Conservation (phyloP, 176 grass and related monocot genomes). For the Aechmea fasciata region DNA sequence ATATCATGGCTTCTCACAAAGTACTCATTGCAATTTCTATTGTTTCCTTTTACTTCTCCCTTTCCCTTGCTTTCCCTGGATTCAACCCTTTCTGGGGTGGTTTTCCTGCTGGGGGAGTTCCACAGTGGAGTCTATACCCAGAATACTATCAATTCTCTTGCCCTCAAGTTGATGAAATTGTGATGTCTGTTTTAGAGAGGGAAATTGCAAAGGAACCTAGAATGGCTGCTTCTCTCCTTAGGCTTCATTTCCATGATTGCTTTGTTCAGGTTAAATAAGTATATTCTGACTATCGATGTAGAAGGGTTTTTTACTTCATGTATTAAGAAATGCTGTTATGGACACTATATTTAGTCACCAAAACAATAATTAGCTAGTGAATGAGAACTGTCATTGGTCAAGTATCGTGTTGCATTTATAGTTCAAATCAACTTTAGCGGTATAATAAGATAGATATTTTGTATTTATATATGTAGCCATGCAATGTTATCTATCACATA, state of each 20-base stretch:
- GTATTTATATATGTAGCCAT: too few relatives aligned
- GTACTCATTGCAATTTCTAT: constrained; percentile 23
- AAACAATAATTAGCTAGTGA: not conserved
- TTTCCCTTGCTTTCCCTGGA: constrained; percentile 34
- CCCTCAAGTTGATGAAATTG: constrained; percentile 60
- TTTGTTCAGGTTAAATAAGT: constrained; percentile 59
- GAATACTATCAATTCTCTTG: constrained; percentile 58
- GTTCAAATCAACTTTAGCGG: not conserved
- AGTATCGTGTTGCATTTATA: not conserved
- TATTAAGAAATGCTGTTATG: not conserved
- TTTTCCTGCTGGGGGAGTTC: constrained; percentile 22
- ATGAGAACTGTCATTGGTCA: not conserved
- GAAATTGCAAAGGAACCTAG: constrained; percentile 42
- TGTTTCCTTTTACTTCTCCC: constrained; percentile 28
- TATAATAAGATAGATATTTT: not conserved
- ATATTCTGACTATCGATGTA: not conserved
- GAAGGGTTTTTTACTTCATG: not conserved
- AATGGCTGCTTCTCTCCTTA: constrained; percentile 63
- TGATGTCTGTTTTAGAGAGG: constrained; percentile 49
- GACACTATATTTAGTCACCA: not conserved
- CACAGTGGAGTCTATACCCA: constrained; percentile 32
- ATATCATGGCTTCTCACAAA: constrained; percentile 48
- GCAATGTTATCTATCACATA: too few relatives aligned
- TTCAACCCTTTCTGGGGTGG: constrained; percentile 28
- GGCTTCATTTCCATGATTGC: constrained; percentile 70